A percentile compares a stretch with the other conserved stretches of the same genome.
These are phyloP conservation scores for Pholiota microspora DNA, from an alignment of 768 basidiomycete genomes.

Conservation along the genomic window DNA sequence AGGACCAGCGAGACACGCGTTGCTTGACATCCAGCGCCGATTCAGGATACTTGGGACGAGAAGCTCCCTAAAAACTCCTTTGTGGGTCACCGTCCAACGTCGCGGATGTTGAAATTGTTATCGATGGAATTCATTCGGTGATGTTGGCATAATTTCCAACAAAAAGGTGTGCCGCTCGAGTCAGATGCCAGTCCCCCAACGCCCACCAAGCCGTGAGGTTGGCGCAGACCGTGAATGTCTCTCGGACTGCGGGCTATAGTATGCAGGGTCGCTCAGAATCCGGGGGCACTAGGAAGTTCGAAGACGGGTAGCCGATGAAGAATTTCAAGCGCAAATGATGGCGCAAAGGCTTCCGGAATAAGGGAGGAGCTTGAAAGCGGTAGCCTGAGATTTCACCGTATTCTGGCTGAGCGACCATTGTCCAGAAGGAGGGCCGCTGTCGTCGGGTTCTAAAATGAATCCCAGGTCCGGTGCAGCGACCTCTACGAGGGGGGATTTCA, in stretches of 20 bases:
- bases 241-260: too few species aligned
- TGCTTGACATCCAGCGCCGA: neutral
- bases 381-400: too few species aligned
- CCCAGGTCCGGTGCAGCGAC: conserved; percentile 56
- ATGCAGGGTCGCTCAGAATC: too few species aligned
- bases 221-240: neutral
- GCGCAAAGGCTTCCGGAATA: too few species aligned
- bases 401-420: conserved; percentile 30
- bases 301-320: too few species aligned
- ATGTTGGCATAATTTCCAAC: neutral
- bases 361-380: too few species aligned
- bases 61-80: neutral
- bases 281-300: too few species aligned
- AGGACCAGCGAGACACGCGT: neutral
- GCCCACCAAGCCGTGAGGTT: neutral
- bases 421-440: conserved; percentile 21
- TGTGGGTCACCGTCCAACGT: neutral
- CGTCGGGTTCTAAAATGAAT: conserved; percentile 39
- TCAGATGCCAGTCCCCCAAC: too few species aligned
- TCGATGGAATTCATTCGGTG: neutral
- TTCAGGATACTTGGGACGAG: neutral
- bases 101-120: neutral
- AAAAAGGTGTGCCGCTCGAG: neutral
- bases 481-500: conserved; percentile 65
- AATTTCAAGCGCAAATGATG: too few species aligned